Base-by-base conservation (phyloP, 176 grass and related monocot genomes). In the Neostapfia colusana region DNA sequence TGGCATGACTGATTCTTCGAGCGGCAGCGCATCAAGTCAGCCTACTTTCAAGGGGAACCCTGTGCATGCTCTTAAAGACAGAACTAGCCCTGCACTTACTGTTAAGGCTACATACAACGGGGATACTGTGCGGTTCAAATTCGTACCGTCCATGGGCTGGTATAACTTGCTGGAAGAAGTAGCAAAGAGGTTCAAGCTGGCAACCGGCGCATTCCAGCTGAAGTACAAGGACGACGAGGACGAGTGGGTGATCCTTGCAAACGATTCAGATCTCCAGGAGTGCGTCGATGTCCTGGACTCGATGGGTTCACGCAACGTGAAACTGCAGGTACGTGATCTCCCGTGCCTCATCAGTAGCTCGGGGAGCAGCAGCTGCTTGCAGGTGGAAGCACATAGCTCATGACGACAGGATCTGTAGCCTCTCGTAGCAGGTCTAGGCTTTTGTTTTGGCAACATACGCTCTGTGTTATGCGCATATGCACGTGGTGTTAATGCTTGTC, bases 191-290 rank as follows among this genome's bases (percentile, higher is more conserved):
- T 92, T 99, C 65, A 99, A 83, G 80, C 85, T 95, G 38, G 65
- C 57, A 25, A 67, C 49, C 0, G 96, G 83, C 16, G 58, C 83
- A 0, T 95, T 92, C 69, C 91, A 92, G 84, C 77, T 99, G 9
- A 99, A 95, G 60, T 99, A 99, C 70, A 92, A 56, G 67, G 96
- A 99, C 0, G 91, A 99, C 0, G 96, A 99, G 77, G 96, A 99
- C 0, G 96, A 99, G 53, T 99, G 89, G 96, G 96, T 95, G 36
- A 99, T 88, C 69, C 74, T 99, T 63, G 88, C 85, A 0, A 94
- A 66, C 25, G 89, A 98, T 54, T 76, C 79, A 0, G 95, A 98
- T 74, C 82, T 98, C 16, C 86, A 79, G 75, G 95, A 98, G 63
- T 98, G 95, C 3, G 64, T 94, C 17, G 91, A 98, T 20, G 89